Conservation (phyloP, 1,284 basidiomycete genomes). For the Ustilago trichophora region DNA sequence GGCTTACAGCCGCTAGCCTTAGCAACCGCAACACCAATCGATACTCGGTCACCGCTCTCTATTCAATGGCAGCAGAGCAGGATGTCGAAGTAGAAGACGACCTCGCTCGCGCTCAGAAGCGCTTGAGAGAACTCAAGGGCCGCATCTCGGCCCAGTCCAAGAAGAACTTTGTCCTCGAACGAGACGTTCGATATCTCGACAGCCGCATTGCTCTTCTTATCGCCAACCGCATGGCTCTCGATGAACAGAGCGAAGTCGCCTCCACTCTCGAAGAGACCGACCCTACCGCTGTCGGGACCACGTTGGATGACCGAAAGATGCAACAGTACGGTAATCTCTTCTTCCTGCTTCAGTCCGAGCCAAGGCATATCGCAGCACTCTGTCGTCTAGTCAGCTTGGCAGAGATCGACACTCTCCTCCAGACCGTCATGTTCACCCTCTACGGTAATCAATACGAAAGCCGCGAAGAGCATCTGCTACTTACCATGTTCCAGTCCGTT, state of each 20-base stretch:
- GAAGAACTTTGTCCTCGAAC: conserved; percentile 98
- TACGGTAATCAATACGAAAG: conserved; percentile 99
- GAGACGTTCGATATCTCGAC: conserved; percentile 97
- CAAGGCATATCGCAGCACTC: conserved; percentile 91
- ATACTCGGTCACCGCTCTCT: conserved; percentile 93
- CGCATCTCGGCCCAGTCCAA: conserved; percentile 98
- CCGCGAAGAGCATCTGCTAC: conserved; percentile 93
- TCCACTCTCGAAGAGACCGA: conserved; percentile 85
- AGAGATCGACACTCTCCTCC: conserved; percentile 97
- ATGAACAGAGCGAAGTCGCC: conserved; percentile 76
- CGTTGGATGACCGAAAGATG: conserved; percentile 87
- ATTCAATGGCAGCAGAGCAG: conserved; percentile 97
- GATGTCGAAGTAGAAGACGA: conserved; percentile 99
- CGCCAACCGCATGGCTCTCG: conserved; percentile 95
- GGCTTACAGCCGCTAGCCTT: conserved; percentile 48
- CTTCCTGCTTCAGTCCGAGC: conserved; percentile 97
- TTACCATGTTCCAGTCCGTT: conserved; percentile 98
- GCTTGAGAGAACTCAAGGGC: conserved; percentile 92
- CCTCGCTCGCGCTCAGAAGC: conserved; percentile 92
- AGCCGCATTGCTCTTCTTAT: conserved; percentile 96
- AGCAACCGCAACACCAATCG: conserved; percentile 83
- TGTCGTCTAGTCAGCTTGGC: conserved; percentile 95
- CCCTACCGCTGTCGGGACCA: conserved; percentile 67
- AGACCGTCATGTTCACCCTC: conserved; percentile 99
- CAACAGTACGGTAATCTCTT: conserved; percentile 98